Conservation (phyloP, 2,329 filamentous ascomycete genomes). For the Didymella pinodella region DNA sequence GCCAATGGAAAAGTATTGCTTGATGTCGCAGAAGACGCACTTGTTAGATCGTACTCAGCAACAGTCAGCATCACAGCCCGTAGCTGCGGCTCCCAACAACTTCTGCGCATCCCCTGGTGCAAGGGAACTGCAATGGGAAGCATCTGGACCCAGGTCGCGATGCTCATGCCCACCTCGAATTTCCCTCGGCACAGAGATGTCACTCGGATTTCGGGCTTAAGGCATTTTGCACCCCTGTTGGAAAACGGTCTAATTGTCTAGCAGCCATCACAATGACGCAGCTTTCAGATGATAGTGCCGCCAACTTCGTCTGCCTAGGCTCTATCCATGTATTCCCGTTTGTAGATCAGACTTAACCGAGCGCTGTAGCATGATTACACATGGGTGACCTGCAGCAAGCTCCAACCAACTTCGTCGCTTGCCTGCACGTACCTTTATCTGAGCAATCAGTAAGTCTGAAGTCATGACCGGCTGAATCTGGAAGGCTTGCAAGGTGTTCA, state of each 20-base stretch:
- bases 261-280: constrained; percentile 21
- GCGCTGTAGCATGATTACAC: neutral
- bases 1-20: neutral
- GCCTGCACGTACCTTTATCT: constrained; percentile 5
- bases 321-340: constrained; percentile 7
- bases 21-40: neutral
- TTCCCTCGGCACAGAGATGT: constrained; percentile 7
- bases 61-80: constrained; percentile 7
- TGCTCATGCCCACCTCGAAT: constrained; percentile 2
- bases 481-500: neutral
- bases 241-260: constrained; percentile 10
- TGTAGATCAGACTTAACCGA: neutral
- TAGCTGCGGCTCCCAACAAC: neutral
- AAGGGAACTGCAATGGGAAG: neutral
- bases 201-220: constrained; percentile 5
- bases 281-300: neutral
- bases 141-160: neutral
- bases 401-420: constrained; percentile 13
- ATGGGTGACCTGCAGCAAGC: constrained; percentile 14
- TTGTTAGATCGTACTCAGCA: neutral
- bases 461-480: constrained; percentile 19
- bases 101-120: neutral
- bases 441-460: constrained; percentile 14
- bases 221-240: constrained; percentile 9
- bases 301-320: constrained; percentile 4